A percentile compares a stretch with the other conserved stretches of the same genome.
Conservation (phyloP, 2,329 filamentous ascomycete species). For the Aureobasidium mangrovei region DNA sequence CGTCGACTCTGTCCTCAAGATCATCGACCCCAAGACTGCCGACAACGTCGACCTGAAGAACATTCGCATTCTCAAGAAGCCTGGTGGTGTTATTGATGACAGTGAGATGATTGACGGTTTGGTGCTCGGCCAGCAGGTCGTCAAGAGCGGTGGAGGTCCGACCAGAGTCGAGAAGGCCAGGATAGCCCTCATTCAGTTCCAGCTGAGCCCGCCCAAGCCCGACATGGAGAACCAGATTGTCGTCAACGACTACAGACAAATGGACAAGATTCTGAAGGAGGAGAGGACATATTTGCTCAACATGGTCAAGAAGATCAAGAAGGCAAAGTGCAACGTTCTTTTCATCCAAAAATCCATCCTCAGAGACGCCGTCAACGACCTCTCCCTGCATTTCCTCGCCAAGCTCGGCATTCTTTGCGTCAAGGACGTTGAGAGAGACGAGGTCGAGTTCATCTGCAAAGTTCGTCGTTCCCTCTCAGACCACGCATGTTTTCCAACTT, state of each 20-base stretch:
- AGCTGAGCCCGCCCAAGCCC: constrained; percentile 94
- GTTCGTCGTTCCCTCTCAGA: constrained; percentile 14
- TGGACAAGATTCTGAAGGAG: constrained; percentile 99
- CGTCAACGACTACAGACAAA: constrained; percentile 98
- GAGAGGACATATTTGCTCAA: constrained; percentile 96
- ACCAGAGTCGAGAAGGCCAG: constrained; percentile 91
- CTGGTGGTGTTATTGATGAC: constrained; percentile 95
- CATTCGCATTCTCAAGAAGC: constrained; percentile 94
- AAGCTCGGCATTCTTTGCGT: constrained; percentile 92
- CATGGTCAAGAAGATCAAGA: constrained; percentile 99
- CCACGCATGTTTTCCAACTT: neutral
- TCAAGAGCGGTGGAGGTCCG: constrained; percentile 89
- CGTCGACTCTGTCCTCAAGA: constrained; percentile 90
- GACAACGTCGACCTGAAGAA: constrained; percentile 96
- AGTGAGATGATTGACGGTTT: constrained; percentile 94
- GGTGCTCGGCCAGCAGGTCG: constrained; percentile 81
- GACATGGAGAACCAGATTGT: constrained; percentile 99
- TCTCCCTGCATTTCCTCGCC: constrained; percentile 93
- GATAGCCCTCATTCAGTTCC: constrained; percentile 97
- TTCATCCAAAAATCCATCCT: constrained; percentile 98
- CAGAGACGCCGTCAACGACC: constrained; percentile 92
- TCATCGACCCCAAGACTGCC: constrained; percentile 89
- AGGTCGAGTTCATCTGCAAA: constrained; percentile 99
- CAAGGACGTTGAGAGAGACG: constrained; percentile 97
- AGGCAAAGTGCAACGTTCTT: constrained; percentile 98